Evolutionary conservation across 106 monocot species (phyloP), one percentile per base, ranked within the genome.

Genomic region (Cymbidium sinense): DNA sequence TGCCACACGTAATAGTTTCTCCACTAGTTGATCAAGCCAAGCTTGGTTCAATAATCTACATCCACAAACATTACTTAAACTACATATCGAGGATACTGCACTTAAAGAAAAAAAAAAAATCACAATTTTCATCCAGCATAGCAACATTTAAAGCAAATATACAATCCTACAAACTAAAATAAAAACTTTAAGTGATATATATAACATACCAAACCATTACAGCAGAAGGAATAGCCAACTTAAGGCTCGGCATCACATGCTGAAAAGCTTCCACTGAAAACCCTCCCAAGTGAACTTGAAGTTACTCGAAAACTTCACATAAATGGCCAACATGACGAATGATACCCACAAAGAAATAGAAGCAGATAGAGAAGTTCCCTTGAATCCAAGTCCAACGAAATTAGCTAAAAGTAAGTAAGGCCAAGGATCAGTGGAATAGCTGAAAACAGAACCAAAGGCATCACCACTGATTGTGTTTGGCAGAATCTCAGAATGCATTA

Each of bases 191-290:
- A 71, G 34, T n/a, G 13, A 17, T 21, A 64, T 36, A 80, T 43
- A 47, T 12, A 25, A 78, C 91, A 82, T 73, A 96, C 93, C 93
- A 93, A 54, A 96, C 89, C 96, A 96, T 96, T 10, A 96, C 34
- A 20, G 96, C 93, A 4, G 96, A 93, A 34, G 96, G 93, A 29
- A 85, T 15, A 34, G 96, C 96, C 50, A 96, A 65, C 77, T 79
- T 93, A 83, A 93, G 18, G 78, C n/a, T n/a, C n/a, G 18, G 78
- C 17, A 90, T 18, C 8, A 96, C 84, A 83, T 86, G 76, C 21
- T 70, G 47, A 28, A 96, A 88, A 19, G 87, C 36, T 43, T 96
- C 96, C 51, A 65, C 52, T 3, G 93, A 86, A 25, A 89, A 20
- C 20, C 96, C 96, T 7, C 86, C 96, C 91, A 93, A 27, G 96